Base-by-base conservation (phyloP, 805 yeast genomes). In the Suhomyces faveliae region DNA sequence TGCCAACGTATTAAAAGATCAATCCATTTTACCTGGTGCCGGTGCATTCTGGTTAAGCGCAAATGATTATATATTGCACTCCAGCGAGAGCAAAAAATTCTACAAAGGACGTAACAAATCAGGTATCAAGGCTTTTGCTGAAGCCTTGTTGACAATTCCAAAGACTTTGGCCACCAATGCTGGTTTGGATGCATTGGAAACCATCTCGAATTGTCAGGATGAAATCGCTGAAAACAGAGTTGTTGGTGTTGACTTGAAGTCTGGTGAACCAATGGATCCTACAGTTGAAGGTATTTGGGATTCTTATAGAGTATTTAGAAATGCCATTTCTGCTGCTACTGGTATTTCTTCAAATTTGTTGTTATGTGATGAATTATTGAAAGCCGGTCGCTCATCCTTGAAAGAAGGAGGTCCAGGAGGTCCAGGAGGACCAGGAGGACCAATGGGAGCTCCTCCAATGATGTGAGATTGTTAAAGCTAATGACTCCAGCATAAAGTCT, bases 181-280 rank as follows among this genome's bases (percentile, higher is more conserved):
- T 2, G 99, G 99, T 6, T 84, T 85, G 58, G 99, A 94, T 67
- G 83, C 92, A 1, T 79, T 94, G 58, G 98, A 94, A 63, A 85
- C 96, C 9, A 77, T 94, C 20, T 83, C 94, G 22, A 79, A 84
- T 48, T 89, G 96, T 58, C 96, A 89, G 70, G 99, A 94, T 68
- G 96, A 87, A 66, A 78, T 85, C 48, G 80, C 77, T 38, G 94
- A 86, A 40, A 94, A 85, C 45, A 83, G 87, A 59, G 80, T 82
- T 25, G 96, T 91, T 39, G 99, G 99, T 48, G 84, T 94, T 46
- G 96, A 94, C 66, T 78, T 94, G 55, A 81, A 80, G 51, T 79
- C 92, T 9, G 99, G 99, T 35, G 97, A 91, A 64, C 94, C 97
- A 43, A 84, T 92, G 80, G 97, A 92, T 63, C 97, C 99, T 42